A percentile compares a stretch with the other conserved stretches of the same genome.
Evolutionary conservation across 352 stramenopile genomes (phyloP).

Genomic region (Phytopythium litorale): DNA sequence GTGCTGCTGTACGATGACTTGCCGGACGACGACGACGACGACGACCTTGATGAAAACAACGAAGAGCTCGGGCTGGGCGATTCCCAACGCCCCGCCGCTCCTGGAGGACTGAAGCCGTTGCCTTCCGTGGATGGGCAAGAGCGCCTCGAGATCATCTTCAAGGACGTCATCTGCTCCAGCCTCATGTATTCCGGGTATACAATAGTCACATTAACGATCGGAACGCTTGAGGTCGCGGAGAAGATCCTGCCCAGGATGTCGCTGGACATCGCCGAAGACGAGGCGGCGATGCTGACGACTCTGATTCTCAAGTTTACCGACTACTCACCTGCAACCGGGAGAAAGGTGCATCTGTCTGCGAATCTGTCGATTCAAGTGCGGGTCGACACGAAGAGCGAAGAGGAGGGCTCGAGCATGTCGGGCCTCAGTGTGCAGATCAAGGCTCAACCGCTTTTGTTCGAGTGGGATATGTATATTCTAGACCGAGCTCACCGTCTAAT

Average conservation of each 20-base stretch:
- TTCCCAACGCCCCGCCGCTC: conserved; percentile 17
- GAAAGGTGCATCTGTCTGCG: conserved; percentile 58
- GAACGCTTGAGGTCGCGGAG: conserved; percentile 61
- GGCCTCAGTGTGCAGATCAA: conserved; percentile 63
- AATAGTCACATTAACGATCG: conserved; percentile 48
- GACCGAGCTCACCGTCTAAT: conserved; percentile 72
- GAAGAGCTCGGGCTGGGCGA: conserved; percentile 20
- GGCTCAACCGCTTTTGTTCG: conserved; percentile 67
- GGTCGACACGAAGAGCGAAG: conserved; percentile 46
- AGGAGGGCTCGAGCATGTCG: conserved; percentile 22
- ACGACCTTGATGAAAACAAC: conserved; percentile 16
- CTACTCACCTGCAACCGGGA: conserved; percentile 46
- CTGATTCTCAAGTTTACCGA: conserved; percentile 60
- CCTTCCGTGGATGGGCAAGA: conserved; percentile 64
- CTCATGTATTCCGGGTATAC: conserved; percentile 58
- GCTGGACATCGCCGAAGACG: conserved; percentile 57
- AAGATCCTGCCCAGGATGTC: conserved; percentile 77
- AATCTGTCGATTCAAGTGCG: conserved; percentile 69
- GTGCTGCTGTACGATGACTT: conserved; percentile 83
- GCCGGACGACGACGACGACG: conserved; percentile 43
- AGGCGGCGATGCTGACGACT: conserved; percentile 54
- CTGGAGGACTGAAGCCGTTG: conserved; percentile 28
- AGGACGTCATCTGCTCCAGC: conserved; percentile 66
- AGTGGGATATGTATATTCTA: conserved; percentile 88
- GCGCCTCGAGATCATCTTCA: conserved; percentile 57